Conservation (phyloP, 2,329 filamentous ascomycete species). For the Fusarium chuoi region DNA sequence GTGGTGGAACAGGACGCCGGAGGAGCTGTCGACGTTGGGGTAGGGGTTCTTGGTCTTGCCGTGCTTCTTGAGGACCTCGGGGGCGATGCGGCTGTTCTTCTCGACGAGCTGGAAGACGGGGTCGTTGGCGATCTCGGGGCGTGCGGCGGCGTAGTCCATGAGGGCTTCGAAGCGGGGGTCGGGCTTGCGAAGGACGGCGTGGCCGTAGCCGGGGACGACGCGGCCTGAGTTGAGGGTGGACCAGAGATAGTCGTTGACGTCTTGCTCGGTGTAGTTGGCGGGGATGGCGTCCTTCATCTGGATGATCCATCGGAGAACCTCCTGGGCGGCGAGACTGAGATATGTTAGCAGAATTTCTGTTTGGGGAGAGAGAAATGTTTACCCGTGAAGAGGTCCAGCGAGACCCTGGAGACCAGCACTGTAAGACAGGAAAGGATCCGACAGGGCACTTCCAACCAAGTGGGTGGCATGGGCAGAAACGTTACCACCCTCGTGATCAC, state of each 20-base stretch:
- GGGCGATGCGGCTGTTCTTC: slow-evolving; percentile 92
- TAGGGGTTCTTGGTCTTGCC: slow-evolving; percentile 99
- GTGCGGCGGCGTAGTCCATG: slow-evolving; percentile 91
- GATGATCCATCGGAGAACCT: slow-evolving; percentile 95
- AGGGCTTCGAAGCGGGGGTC: slow-evolving; percentile 96
- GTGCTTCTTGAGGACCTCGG: slow-evolving; percentile 89
- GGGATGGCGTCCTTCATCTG: slow-evolving; percentile 95
- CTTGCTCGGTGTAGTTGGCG: slow-evolving; percentile 77
- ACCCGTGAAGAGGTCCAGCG: slow-evolving; percentile 79
- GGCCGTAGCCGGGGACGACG: slow-evolving; percentile 94
- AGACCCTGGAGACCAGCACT: slow-evolving; percentile 95
- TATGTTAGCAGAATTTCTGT: background rate
- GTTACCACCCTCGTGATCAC: slow-evolving; percentile 98
- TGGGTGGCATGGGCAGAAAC: slow-evolving; percentile 96
- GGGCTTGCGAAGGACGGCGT: slow-evolving; percentile 95
- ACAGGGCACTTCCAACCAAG: slow-evolving; percentile 92
- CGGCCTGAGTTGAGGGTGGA: slow-evolving; percentile 90
- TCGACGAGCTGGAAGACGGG: slow-evolving; percentile 95
- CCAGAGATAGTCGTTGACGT: slow-evolving; percentile 93
- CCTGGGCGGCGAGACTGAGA: slow-evolving; percentile 84
- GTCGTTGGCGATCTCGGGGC: slow-evolving; percentile 85
- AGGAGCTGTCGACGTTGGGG: slow-evolving; percentile 94
- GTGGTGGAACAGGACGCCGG: slow-evolving; percentile 96
- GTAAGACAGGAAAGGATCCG: slow-evolving; percentile 95
- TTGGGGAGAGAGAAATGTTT: slow-evolving; percentile 38